Evolutionary conservation across 495 filamentous ascomycete genomes (phyloP), one percentile per base, ranked within the genome.

Genomic region (Aspergillus saccharolyticus): DNA sequence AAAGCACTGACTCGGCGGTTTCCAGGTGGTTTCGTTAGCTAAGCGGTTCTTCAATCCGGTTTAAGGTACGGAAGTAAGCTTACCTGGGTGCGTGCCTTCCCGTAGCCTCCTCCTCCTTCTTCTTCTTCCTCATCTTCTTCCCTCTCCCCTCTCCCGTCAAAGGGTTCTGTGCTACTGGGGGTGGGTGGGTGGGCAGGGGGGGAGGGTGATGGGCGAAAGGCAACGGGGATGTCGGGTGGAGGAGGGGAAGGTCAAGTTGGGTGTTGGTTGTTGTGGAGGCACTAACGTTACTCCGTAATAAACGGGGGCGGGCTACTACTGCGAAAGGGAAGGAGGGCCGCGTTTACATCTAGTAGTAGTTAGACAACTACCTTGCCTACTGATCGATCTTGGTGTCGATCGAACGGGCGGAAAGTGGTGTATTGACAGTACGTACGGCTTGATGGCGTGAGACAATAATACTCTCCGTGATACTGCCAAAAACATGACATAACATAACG

Each of bases 351-450:
- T 30, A 30, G 25, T 30, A 10, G 4, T 30, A 30, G 4, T 30
- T 10, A 30, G 10, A 10, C 10, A 30, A 4, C 25, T 30, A 30
- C 25, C 10, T 4, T 4, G 25, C 4, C 4, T 39, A 39, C 10
- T 39, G 33, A 58, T 53, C 43, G 44, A 52, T 58, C 56, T 58
- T 24, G 9, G 28, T 48, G 57, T 54, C 52, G 57, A 60, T 60
- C 57, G 56, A 60, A 60, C 57, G 57, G 57, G 47, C 54, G 53
- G 45, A 45, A 42, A 47, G 54, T 17, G 15, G 3, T n/a, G 20
- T 15, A 25, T 44, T 46, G 20, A 50, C 45, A 16, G 47, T 59
- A 43, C n/a, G n/a, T n/a, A n/a, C n/a, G n/a, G n/a, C n/a, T n/a
- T n/a, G n/a, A n/a, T n/a, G n/a, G n/a, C n/a, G n/a, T n/a, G n/a